Percentiles rank a stretch among this genome's conserved stretches.
These are phyloP conservation scores for Neofusicoccum umdonicola DNA, from an alignment of 2,329 filamentous ascomycete species.

Conservation along the genomic window DNA sequence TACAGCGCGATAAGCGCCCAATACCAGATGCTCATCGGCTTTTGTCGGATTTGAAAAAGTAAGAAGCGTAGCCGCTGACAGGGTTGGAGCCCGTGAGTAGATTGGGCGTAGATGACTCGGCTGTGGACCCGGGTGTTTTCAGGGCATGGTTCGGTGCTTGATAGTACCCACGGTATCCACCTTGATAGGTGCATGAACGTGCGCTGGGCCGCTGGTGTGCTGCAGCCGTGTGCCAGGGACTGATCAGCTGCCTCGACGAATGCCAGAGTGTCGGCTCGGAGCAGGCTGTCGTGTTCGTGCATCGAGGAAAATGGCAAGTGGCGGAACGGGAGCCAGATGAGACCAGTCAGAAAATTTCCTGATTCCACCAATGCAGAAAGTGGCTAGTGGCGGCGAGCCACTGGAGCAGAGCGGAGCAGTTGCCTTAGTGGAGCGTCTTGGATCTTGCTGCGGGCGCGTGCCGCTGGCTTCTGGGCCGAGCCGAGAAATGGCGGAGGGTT, in stretches of 20 bases:
- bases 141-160: neutral
- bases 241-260: neutral
- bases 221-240: neutral
- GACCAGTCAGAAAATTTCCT: neutral
- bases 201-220: neutral
- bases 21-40: neutral
- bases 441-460: neutral
- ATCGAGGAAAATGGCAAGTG: neutral
- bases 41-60: neutral
- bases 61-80: neutral
- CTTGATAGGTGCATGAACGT: neutral
- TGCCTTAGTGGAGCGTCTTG: neutral
- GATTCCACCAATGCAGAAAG: neutral
- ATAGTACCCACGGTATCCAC: neutral
- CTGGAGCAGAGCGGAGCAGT: neutral
- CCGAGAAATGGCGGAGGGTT: too few species aligned
- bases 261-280: neutral
- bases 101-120: neutral
- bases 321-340: neutral
- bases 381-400: neutral
- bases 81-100: neutral
- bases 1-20: neutral
- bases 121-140: neutral
- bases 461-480: neutral
- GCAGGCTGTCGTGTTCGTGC: neutral